Base-by-base conservation (phyloP, 2,329 filamentous ascomycete genomes). In the Diaporthe batatas region DNA sequence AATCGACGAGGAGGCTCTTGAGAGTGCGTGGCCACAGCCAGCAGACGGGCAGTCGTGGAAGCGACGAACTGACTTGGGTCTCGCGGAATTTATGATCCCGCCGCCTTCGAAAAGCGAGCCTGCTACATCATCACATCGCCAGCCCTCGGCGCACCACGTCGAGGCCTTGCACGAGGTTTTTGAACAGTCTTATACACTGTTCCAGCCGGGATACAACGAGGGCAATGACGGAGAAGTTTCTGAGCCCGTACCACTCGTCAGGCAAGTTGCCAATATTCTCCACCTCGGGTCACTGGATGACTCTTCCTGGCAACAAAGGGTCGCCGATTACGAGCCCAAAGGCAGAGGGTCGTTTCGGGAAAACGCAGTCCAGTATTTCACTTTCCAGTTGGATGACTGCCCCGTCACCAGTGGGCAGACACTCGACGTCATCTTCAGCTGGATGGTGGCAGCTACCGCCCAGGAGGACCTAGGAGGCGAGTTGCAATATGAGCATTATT, bases 181-280 rank as follows among this genome's bases (percentile, higher is more conserved):
- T 29, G 29, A 65, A 7, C 25, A 51, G 25, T 65, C 59, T 16
- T 65, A 65, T n/a, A 65, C 6, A 8, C 10, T 36, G 6, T 65
- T 65, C 6, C 25, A 36, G 12, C 59, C 59, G 3, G 59, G 29
- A 12, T 51, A 36, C 4, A 51, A 34, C 29, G 44, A 65, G n/a
- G 42, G 59, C 3, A 11, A 23, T 29, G 59, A 65, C 12, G 25
- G 16, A 23, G 21, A 65, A 12, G 21, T 36, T 29, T 21, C n/a
- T 21, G 29, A 29, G 21, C 59, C 59, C 1, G 6, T 23, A 10
- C 49, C 29, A 6, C 29, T 42, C 23, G 12, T 65, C 59, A 65
- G 34, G 18, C 59, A 65, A 36, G 59, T 65, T 36, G 39, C 29
- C 42, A 65, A 65, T n/a, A 34, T 65, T 6, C 59, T 65, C 44